A percentile compares a stretch with the other conserved stretches of the same genome.
Conservation (phyloP, 164 flowering plant species). For the Malania oleifera region DNA sequence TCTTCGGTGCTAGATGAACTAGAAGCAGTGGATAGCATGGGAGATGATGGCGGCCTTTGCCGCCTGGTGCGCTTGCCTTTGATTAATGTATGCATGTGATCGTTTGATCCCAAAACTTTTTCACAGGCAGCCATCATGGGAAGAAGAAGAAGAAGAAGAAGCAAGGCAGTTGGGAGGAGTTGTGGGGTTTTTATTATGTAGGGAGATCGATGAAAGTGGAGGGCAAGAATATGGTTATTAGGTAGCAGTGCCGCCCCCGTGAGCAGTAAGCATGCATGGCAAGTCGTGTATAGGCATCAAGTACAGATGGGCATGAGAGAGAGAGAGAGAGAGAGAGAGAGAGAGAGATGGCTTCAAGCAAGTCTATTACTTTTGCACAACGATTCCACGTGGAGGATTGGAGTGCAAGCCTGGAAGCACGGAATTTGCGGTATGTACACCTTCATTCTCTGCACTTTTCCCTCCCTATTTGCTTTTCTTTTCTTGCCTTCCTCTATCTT, state of each 20-base stretch:
- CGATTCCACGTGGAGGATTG: conserved; percentile 34
- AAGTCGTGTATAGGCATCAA: conserved; percentile 8
- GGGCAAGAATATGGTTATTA: neutral
- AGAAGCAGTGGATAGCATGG: conserved; percentile 12
- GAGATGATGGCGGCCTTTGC: conserved; percentile 23
- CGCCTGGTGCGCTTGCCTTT: conserved; percentile 60
- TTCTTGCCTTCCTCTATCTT: no score
- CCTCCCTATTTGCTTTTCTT: neutral
- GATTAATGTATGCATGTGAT: conserved; percentile 10
- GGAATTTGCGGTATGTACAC: conserved; percentile 19
- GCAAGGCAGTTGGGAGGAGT: neutral
- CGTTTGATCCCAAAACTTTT: conserved; percentile 9
- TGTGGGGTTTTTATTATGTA: neutral
- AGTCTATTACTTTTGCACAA: conserved; percentile 34
- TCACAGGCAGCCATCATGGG: conserved; percentile 14
- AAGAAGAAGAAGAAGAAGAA: conserved; percentile 3
- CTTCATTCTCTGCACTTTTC: no score
- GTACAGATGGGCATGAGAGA: conserved; percentile 5
- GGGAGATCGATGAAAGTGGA: neutral
- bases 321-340: neutral
- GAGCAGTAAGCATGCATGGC: conserved; percentile 17
- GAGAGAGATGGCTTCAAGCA: conserved; percentile 39
- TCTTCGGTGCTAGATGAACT: conserved; percentile 14
- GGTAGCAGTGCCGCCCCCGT: conserved; percentile 14
- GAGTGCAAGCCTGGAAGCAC: conserved; percentile 53